A percentile compares a stretch with the other conserved stretches of the same genome.
phyloP scores from a whole-genome alignment of 768 basidiomycete species.

The Dentipellis sp. region DNA sequence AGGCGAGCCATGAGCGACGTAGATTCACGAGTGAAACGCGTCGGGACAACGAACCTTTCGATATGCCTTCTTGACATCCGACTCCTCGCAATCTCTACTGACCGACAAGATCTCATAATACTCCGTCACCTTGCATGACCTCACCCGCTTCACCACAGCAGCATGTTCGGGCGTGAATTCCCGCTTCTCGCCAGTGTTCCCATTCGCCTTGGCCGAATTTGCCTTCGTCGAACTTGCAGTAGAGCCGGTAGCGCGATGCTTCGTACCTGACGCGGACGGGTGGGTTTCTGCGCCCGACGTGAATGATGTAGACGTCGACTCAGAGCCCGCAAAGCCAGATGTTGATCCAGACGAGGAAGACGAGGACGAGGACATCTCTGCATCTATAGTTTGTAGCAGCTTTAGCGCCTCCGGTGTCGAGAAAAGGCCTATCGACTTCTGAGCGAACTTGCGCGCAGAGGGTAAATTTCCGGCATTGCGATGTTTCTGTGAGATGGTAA shows the following conservation, averaged over 20 bases:
- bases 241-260: slow-evolving; percentile 42
- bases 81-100: slow-evolving; percentile 74
- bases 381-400: slow-evolving; percentile 58
- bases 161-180: slow-evolving; percentile 83
- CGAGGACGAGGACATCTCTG: slow-evolving; percentile 34
- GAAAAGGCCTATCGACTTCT: slow-evolving; percentile 80
- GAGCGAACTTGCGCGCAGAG: slow-evolving; percentile 81
- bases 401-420: slow-evolving; percentile 66
- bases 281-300: slow-evolving; percentile 55
- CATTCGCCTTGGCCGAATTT: slow-evolving; percentile 36
- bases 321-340: slow-evolving; percentile 10
- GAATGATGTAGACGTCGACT: slow-evolving; percentile 30
- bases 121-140: slow-evolving; percentile 76
- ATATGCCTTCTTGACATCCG: slow-evolving; percentile 89
- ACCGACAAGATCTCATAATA: slow-evolving; percentile 89
- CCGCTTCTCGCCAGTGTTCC: slow-evolving; percentile 28
- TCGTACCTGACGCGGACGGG: slow-evolving; percentile 64
- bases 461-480: slow-evolving; percentile 60
- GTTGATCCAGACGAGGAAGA: slow-evolving; percentile 27
- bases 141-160: slow-evolving; percentile 77
- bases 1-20: neutral
- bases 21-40: neutral
- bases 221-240: slow-evolving; percentile 32
- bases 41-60: slow-evolving; percentile 57
- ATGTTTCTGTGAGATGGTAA: slow-evolving; percentile 71